Base-by-base conservation (phyloP, 2,329 filamentous ascomycete genomes). In the Pochonia chlamydosporia region DNA sequence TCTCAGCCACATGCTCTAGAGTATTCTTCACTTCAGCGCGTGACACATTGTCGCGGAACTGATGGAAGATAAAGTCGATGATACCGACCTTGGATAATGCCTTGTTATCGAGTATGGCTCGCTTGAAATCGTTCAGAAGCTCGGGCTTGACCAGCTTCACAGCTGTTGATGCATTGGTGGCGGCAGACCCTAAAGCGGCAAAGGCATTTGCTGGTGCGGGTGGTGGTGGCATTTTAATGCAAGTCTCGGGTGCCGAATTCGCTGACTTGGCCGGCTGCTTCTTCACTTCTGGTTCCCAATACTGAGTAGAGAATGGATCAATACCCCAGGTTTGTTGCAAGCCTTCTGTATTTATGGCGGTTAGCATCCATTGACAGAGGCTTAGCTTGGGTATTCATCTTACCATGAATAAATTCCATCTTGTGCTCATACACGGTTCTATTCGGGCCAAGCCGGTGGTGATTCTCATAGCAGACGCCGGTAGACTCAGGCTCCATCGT, bases 391-490 rank as follows among this genome's bases (percentile, higher is more conserved):
- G 13, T 11, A 7, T 14, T 16, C 35, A 43, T 26, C 78, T 66
- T 70, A 88, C 84, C 79, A 44, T 84, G 70, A 44, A 95, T 78
- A 51, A 90, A 77, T 58, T 92, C 87, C 70, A 96, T 84, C 53
- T 76, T 81, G 65, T 85, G 88, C 7, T 76, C 72, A 49, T 80
- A 67, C 52, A 78, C 64, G 31, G 75, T 75, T 2, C 72, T 68
- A 56, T 64, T 74, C 54, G 65, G 73, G 59, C 61, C 74, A 53
- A 68, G 64, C 43, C 72, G 68, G 52, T 69, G 62, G 31, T 58
- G 63, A 59, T 85, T 77, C 59, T 95, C 88, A 79, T 90, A 99
- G 61, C 86, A 93, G 9, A 97, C 69, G 1, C 92, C 93, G 3
- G 83, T 89, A 60, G 78, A 87, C 36, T 86, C 72, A 1, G 90